These are phyloP conservation scores for Pontederia crassipes DNA, from an alignment of 176 grass and related monocot genomes.

Conservation along the genomic window DNA sequence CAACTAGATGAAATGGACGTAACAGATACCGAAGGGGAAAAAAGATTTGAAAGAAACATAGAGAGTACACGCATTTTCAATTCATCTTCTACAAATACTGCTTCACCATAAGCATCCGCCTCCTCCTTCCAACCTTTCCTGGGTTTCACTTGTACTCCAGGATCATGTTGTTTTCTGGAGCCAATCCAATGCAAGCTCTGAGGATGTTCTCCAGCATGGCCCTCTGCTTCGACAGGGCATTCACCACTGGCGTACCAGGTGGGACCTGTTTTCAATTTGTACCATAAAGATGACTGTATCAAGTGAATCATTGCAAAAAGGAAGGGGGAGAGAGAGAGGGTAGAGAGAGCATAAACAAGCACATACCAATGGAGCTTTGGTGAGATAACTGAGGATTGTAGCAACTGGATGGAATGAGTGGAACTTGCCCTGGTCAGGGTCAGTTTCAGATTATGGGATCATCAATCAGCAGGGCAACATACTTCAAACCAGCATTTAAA, in stretches of 20 bases:
- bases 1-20: no score
- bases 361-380: slow-evolving; percentile 8
- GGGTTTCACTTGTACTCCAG: slow-evolving; percentile 83
- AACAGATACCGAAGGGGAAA: no score
- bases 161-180: slow-evolving; percentile 95
- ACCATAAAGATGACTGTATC: no score
- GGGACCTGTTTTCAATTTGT: slow-evolving; percentile 49
- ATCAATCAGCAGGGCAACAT: background rate
- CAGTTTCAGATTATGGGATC: background rate
- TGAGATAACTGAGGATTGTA: slow-evolving; percentile 5
- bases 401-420: slow-evolving; percentile 3
- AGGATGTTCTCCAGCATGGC: slow-evolving; percentile 99
- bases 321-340: no score
- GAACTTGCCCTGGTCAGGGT: background rate
- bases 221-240: slow-evolving; percentile 87
- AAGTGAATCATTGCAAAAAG: no score
- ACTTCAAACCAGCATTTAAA: background rate
- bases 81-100: no score
- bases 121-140: no score
- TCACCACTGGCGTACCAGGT: slow-evolving; percentile 87
- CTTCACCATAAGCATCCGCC: no score
- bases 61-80: no score
- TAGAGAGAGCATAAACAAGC: background rate
- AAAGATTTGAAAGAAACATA: no score
- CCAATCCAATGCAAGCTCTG: slow-evolving; percentile 79